Conservation (phyloP, 2,329 filamentous ascomycete genomes). For the Dryadomyces sulphureus region DNA sequence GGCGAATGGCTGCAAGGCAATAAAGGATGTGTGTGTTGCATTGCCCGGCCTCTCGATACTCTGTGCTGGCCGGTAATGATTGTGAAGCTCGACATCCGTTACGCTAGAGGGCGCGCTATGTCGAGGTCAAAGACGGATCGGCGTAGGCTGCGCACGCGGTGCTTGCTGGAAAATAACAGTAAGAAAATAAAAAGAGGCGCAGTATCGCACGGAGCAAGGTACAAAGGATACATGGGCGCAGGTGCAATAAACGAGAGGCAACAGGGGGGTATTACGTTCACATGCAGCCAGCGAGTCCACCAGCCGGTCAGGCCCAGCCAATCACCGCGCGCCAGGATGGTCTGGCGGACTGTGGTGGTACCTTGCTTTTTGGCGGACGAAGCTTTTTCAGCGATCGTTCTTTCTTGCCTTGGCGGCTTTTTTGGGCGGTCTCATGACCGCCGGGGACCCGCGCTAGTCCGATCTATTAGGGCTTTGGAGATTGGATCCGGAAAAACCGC, state of each 20-base stretch:
- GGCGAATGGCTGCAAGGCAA: not conserved
- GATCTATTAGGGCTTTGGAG: constrained; percentile 6
- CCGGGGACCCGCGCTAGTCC: constrained; percentile 2
- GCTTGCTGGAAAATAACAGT: not conserved
- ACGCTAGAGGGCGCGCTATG: not conserved
- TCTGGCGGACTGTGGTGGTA: constrained; percentile 4
- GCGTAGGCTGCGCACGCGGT: not conserved
- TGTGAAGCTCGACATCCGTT: not conserved
- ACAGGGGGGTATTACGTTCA: constrained; percentile 4
- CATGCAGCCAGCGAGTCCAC: constrained; percentile 3
- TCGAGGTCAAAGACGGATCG: not conserved
- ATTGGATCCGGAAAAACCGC: constrained; percentile 4
- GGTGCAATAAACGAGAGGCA: not conserved
- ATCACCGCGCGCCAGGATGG: not conserved
- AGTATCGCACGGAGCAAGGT: not conserved
- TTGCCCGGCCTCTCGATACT: not conserved
- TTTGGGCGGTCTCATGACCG: constrained; percentile 10
- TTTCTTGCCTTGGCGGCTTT: constrained; percentile 3
- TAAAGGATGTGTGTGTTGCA: not conserved
- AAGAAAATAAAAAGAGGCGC: not conserved
- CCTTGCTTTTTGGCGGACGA: constrained; percentile 4
- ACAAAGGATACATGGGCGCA: not conserved
- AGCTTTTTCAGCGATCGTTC: constrained; percentile 6
- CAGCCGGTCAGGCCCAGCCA: not conserved
- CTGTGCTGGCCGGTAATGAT: too few species aligned